Percentiles rank a stretch among this genome's conserved stretches.
These are phyloP conservation scores for Exophiala viscosa DNA, from an alignment of 2,329 filamentous ascomycete species.

Conservation along the genomic window DNA sequence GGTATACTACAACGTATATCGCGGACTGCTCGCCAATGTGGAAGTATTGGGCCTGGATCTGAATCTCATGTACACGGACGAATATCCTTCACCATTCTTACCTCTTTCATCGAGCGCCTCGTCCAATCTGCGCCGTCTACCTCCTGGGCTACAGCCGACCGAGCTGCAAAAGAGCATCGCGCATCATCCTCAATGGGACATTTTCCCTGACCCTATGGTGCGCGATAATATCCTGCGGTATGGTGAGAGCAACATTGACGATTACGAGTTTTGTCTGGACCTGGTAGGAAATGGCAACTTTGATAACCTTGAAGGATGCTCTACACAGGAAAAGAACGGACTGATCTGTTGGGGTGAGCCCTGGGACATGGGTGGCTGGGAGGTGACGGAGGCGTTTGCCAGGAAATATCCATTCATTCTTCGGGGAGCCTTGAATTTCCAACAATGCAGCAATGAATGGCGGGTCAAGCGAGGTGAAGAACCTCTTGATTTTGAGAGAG, in stretches of 20 bases:
- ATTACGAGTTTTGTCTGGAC: conserved; percentile 38
- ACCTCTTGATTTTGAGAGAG: conserved; percentile 18
- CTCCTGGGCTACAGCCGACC: conserved; percentile 37
- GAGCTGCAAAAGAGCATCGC: conserved; percentile 34
- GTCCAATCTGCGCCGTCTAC: conserved; percentile 25
- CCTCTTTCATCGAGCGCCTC: conserved; percentile 16
- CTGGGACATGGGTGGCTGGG: conserved; percentile 46
- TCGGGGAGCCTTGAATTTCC: conserved; percentile 6
- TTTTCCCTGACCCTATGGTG: conserved; percentile 37
- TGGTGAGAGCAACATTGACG: conserved; percentile 34
- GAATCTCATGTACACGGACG: conserved; percentile 24
- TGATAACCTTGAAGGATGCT: neutral
- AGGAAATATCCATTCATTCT: conserved; percentile 40
- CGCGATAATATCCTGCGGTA: conserved; percentile 40
- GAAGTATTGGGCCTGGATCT: conserved; percentile 29
- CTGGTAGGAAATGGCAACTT: conserved; percentile 31
- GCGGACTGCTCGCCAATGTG: conserved; percentile 33
- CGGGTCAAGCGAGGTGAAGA: conserved; percentile 17
- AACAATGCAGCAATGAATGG: conserved; percentile 22
- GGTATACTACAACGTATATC: conserved; percentile 36
- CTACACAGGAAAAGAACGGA: conserved; percentile 27
- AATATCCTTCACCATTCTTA: conserved; percentile 25
- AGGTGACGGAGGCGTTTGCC: conserved; percentile 45
- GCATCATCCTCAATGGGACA: conserved; percentile 43
- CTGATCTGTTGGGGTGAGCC: conserved; percentile 51